Conservation (phyloP, 139 green algal genomes). For the Haematococcus lacustris region DNA sequence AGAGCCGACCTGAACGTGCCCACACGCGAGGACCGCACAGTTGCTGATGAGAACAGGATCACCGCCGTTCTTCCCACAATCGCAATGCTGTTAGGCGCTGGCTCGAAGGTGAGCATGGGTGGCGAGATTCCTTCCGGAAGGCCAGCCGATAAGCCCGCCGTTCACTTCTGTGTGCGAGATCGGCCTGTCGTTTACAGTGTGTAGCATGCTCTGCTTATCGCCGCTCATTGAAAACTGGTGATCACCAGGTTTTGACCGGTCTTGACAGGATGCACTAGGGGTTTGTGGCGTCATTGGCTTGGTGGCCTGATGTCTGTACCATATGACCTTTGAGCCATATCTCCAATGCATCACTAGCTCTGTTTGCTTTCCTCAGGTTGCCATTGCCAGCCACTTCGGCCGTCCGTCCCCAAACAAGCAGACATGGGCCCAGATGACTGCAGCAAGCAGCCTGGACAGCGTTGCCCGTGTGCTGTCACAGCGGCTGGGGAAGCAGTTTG, state of each 20-base stretch:
- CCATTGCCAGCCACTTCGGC: constrained; percentile 31
- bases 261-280: neutral
- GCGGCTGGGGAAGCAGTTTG: constrained; percentile 22
- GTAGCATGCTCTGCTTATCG: neutral
- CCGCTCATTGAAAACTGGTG: neutral
- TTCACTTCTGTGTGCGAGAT: neutral
- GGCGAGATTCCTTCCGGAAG: too few relatives aligned
- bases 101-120: constrained; percentile 5
- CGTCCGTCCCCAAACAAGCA: constrained; percentile 23
- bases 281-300: neutral
- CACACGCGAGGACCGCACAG: constrained; percentile 30
- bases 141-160: neutral
- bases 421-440: constrained; percentile 9
- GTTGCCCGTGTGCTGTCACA: constrained; percentile 4
- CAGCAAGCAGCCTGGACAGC: constrained; percentile 8
- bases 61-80: constrained; percentile 59
- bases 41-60: constrained; percentile 62
- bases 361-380: neutral
- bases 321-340: neutral
- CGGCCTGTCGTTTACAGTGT: neutral
- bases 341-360: neutral
- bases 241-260: neutral
- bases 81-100: constrained; percentile 10
- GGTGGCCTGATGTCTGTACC: neutral
- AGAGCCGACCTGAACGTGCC: constrained; percentile 74